phyloP scores from a whole-genome alignment of 2,329 filamentous ascomycete genomes.

The Hypocreales sp. region DNA sequence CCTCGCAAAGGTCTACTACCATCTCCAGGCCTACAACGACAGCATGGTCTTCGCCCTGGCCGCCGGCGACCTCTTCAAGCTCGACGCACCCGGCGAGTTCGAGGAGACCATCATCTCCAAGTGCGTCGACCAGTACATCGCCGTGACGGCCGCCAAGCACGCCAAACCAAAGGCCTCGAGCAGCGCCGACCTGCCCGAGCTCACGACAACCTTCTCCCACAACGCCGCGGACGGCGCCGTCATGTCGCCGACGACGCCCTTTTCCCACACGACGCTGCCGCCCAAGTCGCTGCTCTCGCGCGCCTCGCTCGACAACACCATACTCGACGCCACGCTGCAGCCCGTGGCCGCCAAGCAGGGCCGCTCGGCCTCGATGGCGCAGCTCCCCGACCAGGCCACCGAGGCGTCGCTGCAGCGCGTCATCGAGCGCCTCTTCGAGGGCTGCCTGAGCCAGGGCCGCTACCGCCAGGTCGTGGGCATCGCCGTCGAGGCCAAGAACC shows the following conservation, averaged over 20 bases:
- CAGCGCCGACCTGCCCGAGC: conserved; percentile 41
- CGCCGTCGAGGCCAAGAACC: conserved; percentile 83
- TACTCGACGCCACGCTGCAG: conserved; percentile 43
- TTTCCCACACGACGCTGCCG: conserved; percentile 83
- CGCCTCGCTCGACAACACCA: conserved; percentile 49
- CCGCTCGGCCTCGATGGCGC: conserved; percentile 43
- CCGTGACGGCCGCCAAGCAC: conserved; percentile 43
- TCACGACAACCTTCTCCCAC: conserved; percentile 66
- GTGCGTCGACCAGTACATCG: conserved; percentile 96
- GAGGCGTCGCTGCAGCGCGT: conserved; percentile 68
- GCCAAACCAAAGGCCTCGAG: conserved; percentile 25
- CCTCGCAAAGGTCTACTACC: conserved; percentile 96
- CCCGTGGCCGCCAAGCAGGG: conserved; percentile 33
- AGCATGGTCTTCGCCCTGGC: conserved; percentile 97
- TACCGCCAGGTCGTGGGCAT: conserved; percentile 96
- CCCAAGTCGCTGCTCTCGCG: conserved; percentile 92
- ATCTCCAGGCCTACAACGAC: conserved; percentile 96
- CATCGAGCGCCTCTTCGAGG: conserved; percentile 82
- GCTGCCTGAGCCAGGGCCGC: conserved; percentile 69
- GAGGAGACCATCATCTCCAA: conserved; percentile 98
- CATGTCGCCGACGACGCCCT: conserved; percentile 82
- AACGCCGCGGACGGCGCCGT: conserved; percentile 54
- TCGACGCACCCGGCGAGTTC: conserved; percentile 83
- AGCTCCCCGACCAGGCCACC: conserved; percentile 53
- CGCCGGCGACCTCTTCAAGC: conserved; percentile 86